Evolutionary conservation across 345 rosid species (phyloP), one percentile per base, ranked within the genome.

Genomic region (Durio zibethinus): DNA sequence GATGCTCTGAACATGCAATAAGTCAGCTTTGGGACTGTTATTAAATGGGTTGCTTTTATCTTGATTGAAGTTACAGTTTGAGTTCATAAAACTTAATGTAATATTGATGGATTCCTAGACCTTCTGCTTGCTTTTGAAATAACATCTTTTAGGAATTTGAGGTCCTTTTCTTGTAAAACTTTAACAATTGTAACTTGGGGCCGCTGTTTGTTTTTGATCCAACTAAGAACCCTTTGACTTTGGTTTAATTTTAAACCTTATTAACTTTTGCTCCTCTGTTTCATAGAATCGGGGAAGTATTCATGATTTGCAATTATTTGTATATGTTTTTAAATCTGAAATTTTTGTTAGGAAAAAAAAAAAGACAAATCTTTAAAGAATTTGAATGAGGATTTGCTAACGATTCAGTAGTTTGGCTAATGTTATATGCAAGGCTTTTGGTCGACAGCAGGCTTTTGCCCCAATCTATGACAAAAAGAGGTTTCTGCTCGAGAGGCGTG

Each of bases 351-450:
- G 69, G 38, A 73, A 38, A 6, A 18, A 23, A 54, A 73, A 38
- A 6, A 18, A 23, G 43, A 27, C 21, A 35, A 73, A 4, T 77
- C 31, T 47, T 69, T 1, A 31, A 35, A 59, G 33, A 73, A 50
- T 65, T 68, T 69, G 50, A 38, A 64, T 64, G 73, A 45, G 59
- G 64, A 67, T 76, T 73, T 67, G 71, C 89, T 86, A 71, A 87
- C 81, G 50, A 59, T 81, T 82, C 82, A 84, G 88, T 90, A 90
- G 92, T 83, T 85, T 87, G 85, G 80, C 76, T 86, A 72, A 81
- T 88, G 77, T 74, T 74, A 35, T 85, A 78, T 83, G 89, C 94
- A 92, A 92, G 94, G 92, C 82, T 83, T 78, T 87, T 83, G 83
- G 79, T 69, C 75, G 61, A 75, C 80, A 72, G 76, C 64, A 77